Conservation (phyloP, 768 basidiomycete genomes). For the Auriscalpium orientale region DNA sequence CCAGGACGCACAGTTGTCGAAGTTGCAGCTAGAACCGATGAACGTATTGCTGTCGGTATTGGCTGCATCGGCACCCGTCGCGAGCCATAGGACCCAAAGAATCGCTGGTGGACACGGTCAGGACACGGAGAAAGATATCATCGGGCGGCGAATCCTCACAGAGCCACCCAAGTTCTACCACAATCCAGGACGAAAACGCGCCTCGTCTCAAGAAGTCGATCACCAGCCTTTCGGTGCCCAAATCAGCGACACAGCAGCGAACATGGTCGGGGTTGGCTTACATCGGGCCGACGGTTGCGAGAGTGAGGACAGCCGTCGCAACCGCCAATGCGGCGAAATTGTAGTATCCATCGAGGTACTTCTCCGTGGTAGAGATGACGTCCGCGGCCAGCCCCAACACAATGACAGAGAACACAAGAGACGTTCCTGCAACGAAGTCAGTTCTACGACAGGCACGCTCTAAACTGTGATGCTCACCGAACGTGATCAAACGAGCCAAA, state of each 20-base stretch:
- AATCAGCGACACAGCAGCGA: not conserved
- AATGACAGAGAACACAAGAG: slow-evolving; percentile 16
- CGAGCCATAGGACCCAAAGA: slow-evolving; percentile 34
- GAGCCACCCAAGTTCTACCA: slow-evolving; percentile 30
- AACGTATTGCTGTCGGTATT: not conserved
- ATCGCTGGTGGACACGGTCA: slow-evolving; percentile 10
- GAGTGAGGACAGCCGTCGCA: not conserved
- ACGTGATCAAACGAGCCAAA: no score
- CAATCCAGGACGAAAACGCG: slow-evolving; percentile 32
- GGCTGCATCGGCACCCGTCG: slow-evolving; percentile 25
- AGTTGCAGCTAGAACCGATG: slow-evolving; percentile 3
- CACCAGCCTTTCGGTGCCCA: slow-evolving; percentile 21
- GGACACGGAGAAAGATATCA: not conserved
- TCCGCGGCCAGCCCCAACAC: slow-evolving; percentile 23
- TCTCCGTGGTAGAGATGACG: slow-evolving; percentile 18
- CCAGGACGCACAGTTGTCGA: slow-evolving; percentile 4
- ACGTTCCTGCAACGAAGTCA: no score
- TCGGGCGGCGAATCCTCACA: slow-evolving; percentile 18
- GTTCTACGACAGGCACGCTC: no score
- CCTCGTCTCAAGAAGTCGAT: slow-evolving; percentile 28
- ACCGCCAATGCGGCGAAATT: slow-evolving; percentile 23
- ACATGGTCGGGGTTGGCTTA: not conserved
- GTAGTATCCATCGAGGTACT: slow-evolving; percentile 6
- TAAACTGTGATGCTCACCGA: no score
- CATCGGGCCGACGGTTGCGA: not conserved